A percentile compares a stretch with the other conserved stretches of the same genome.
phyloP scores from a whole-genome alignment of 176 grass and related monocot species.

The Carex cristatella region DNA sequence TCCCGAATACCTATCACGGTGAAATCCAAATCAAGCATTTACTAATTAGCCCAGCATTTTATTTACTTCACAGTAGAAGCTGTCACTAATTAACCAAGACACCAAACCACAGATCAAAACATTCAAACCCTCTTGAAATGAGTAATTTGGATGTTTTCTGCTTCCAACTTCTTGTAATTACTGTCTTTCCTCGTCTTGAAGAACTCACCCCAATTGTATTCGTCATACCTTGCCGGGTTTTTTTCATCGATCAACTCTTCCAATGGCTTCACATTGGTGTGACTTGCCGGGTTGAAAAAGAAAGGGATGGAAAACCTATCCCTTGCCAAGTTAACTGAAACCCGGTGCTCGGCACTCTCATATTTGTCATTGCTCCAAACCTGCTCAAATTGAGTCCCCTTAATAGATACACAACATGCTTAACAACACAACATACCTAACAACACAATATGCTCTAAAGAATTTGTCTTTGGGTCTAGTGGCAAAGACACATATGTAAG shows the following conservation, averaged over 20 bases:
- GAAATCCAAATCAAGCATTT: too few relatives aligned
- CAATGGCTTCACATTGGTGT: conserved; percentile 43
- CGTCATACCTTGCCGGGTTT: conserved; percentile 37
- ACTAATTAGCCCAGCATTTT: neutral
- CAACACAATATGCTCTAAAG: neutral
- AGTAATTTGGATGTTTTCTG: conserved; percentile 56
- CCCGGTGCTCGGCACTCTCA: conserved; percentile 76
- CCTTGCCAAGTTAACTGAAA: conserved; percentile 35
- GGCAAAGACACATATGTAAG: too few relatives aligned
- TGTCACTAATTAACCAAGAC: neutral
- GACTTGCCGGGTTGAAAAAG: conserved; percentile 56
- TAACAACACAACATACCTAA: too few relatives aligned
- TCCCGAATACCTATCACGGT: too few relatives aligned
- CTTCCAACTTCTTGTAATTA: conserved; percentile 66
- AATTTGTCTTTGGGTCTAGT: too few relatives aligned
- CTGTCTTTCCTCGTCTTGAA: conserved; percentile 49
- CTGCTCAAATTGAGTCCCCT: conserved; percentile 23
- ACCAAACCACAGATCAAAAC: neutral
- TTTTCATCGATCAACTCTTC: conserved; percentile 45
- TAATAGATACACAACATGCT: neutral
- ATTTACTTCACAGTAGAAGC: neutral
- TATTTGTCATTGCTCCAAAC: conserved; percentile 96
- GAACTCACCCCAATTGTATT: conserved; percentile 65
- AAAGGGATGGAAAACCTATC: conserved; percentile 74
- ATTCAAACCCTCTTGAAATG: conserved; percentile 59